Evolutionary conservation across 768 basidiomycete species (phyloP).

Genomic region (Leccinum longicurvipes): DNA sequence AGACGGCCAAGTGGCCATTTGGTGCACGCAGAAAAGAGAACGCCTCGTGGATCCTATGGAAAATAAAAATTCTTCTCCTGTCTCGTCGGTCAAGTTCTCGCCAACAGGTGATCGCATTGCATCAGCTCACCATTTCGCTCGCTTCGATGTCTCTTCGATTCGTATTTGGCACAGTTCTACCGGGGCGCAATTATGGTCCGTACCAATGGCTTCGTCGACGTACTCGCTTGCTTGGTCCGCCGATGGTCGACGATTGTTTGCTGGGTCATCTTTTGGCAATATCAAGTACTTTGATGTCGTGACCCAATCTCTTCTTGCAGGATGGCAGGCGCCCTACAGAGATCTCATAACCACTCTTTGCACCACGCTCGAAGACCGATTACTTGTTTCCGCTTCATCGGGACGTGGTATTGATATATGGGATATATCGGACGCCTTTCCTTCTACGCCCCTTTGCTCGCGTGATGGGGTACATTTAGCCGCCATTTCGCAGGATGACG

Average conservation of each 20-base stretch:
- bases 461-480: not conserved
- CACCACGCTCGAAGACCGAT: not conserved
- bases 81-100: conserved; percentile 18
- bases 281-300: conserved; percentile 10
- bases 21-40: not conserved
- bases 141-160: not conserved
- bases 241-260: conserved; percentile 13
- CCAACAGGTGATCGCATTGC: conserved; percentile 12
- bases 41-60: not conserved
- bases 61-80: not conserved
- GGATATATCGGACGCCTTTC: conserved; percentile 1
- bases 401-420: conserved; percentile 11
- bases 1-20: not conserved
- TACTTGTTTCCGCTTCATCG: conserved; percentile 4
- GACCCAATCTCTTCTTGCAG: not conserved
- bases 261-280: conserved; percentile 6
- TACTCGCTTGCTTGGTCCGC: conserved; percentile 16
- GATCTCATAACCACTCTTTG: conserved; percentile 10
- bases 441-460: conserved; percentile 1
- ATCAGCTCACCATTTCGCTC: not conserved
- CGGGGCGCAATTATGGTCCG: not conserved
- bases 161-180: conserved; percentile 15
- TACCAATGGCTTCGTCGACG: not conserved
- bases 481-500: conserved; percentile 3
- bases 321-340: not conserved